Evolutionary conservation across 768 basidiomycete genomes (phyloP).

Genomic region (Pisolithus albus): DNA sequence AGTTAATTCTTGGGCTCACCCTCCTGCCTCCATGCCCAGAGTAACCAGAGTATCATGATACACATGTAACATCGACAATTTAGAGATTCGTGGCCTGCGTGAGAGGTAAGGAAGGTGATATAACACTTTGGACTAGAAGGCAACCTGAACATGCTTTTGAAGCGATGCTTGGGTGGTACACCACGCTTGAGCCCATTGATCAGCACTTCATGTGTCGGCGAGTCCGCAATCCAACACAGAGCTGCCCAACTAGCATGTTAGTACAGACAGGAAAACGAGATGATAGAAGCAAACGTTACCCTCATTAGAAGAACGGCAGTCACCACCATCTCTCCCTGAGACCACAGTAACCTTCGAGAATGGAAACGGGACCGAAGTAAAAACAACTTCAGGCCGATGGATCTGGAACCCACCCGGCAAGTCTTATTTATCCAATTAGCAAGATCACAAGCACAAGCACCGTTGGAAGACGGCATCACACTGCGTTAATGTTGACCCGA

Average conservation of each 20-base stretch:
- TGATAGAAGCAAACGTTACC: slow-evolving; percentile 34
- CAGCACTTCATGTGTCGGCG: slow-evolving; percentile 50
- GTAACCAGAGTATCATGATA: slow-evolving; percentile 26
- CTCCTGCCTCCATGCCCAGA: slow-evolving; percentile 6
- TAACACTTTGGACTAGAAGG: slow-evolving; percentile 1
- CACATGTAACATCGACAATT: slow-evolving; percentile 46
- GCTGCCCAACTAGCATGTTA: slow-evolving; percentile 34
- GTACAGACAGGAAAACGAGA: not conserved
- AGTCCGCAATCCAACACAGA: slow-evolving; percentile 61
- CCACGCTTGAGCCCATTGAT: slow-evolving; percentile 80
- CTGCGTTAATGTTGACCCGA: not conserved
- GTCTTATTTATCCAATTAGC: slow-evolving; percentile 23
- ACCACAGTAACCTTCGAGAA: slow-evolving; percentile 43
- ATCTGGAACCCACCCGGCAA: slow-evolving; percentile 45
- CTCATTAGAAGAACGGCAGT: slow-evolving; percentile 55
- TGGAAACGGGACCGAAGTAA: slow-evolving; percentile 54
- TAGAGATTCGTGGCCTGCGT: slow-evolving; percentile 46
- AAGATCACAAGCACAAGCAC: not conserved
- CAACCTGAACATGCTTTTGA: slow-evolving; percentile 59
- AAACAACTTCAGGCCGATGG: slow-evolving; percentile 44
- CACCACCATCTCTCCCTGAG: slow-evolving; percentile 14
- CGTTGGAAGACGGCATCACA: not conserved
- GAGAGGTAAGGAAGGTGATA: not conserved
- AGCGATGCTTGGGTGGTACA: slow-evolving; percentile 62
- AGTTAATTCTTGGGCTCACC: slow-evolving; percentile 7